Percentiles rank a stretch among this genome's conserved stretches.
Evolutionary conservation across 441 rosid species (phyloP).

Genomic region (Jatropha multifida): DNA sequence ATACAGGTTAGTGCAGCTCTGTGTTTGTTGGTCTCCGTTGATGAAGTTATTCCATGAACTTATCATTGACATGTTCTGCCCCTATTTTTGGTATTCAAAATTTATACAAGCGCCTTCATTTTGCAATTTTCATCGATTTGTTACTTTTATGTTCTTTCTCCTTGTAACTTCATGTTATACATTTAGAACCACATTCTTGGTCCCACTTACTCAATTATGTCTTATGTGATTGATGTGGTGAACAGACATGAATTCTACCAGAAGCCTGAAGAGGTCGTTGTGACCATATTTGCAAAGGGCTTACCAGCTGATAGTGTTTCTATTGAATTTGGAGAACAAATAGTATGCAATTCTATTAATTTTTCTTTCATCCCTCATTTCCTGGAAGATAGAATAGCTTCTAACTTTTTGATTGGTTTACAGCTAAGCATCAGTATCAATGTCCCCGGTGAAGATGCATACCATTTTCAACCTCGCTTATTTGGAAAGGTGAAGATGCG

Average conservation of each 20-base stretch:
- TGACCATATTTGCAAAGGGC: slow-evolving; percentile 73
- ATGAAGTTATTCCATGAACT: neutral
- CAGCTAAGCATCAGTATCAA: slow-evolving; percentile 76
- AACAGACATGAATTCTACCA: slow-evolving; percentile 78
- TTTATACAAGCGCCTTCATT: neutral
- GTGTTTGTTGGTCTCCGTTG: neutral
- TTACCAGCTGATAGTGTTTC: slow-evolving; percentile 44
- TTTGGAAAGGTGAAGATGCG: slow-evolving; percentile 71
- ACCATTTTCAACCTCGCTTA: slow-evolving; percentile 80
- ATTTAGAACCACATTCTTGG: neutral
- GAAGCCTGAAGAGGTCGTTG: slow-evolving; percentile 74
- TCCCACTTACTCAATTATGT: neutral
- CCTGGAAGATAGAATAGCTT: neutral
- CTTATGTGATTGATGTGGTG: slow-evolving; percentile 11
- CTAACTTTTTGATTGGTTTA: slow-evolving; percentile 26
- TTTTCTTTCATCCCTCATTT: slow-evolving; percentile 3
- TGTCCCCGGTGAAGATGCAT: slow-evolving; percentile 68
- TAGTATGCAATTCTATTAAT: slow-evolving; percentile 37
- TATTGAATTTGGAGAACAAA: slow-evolving; percentile 73
- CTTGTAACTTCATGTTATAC: neutral
- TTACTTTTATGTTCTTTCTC: neutral
- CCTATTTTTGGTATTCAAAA: neutral
- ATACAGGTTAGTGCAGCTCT: slow-evolving; percentile 48
- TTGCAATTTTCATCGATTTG: neutral
- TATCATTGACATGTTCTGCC: neutral